Evolutionary conservation across 768 basidiomycete genomes (phyloP), one percentile per base, ranked within the genome.

Genomic region (Melanogaster broomeanus): DNA sequence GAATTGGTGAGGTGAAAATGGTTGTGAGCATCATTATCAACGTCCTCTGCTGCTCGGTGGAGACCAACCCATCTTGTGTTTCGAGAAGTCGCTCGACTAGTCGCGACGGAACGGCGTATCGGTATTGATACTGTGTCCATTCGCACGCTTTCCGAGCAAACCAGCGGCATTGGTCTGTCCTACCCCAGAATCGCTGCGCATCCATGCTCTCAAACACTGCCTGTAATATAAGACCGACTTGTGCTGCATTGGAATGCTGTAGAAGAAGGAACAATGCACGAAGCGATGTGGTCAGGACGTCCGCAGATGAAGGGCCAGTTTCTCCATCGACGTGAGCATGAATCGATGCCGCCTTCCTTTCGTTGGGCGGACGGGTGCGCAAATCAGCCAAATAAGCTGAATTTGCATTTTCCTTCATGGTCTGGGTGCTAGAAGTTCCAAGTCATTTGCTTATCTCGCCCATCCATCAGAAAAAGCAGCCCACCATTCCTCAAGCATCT

Each of bases 81-180:
- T 81, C 77, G 19, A 84, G 75, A 4, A 97, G 78, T 22, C 80
- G 79, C 61, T 95, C 93, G 12, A 96, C 84, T 4, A 96, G 73
- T 64, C 85, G 82, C 1, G 91, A 90, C 3, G 94, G 91, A 7
- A 97, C 82, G 22, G 87, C 88, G 61, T 90, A 96, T 22, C 95
- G 88, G 68, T 95, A 95, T 65, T 95, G 95, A 57, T 95, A 92
- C 63, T 90, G 91, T 6, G 90, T 81, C 89, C 91, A 95, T 60
- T 91, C 87, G n/a, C 84, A 84, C 6, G 82, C 77, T 61, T 81
- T 85, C 51, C 84, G 80, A 12, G 87, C 82, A 51, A 92, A 76
- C 93, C 93, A 98, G 49, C 84, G 80, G 62, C 87, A 95, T 60
- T 92, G 84, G 7, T 83, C 80, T 1, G 79, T 58, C 53, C 83